Evolutionary conservation across 1,284 basidiomycete species (phyloP).

Genomic region (Tetrapyrgos nigripes): DNA sequence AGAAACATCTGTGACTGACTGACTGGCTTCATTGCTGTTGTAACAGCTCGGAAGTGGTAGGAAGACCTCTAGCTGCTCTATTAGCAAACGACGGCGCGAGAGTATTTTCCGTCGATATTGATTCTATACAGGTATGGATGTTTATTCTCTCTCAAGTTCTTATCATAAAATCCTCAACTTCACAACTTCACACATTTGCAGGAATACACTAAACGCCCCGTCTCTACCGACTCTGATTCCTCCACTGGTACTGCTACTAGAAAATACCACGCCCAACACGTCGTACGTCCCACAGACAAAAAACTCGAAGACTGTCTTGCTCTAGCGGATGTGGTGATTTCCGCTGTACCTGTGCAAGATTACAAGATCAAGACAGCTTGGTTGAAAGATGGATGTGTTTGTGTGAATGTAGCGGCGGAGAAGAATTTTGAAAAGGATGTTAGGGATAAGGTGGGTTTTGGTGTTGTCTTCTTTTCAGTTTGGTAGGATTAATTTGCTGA

Average conservation of each 20-base stretch:
- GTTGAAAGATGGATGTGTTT: slow-evolving; percentile 93
- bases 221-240: slow-evolving; percentile 36
- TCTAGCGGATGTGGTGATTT: slow-evolving; percentile 89
- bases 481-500: background rate
- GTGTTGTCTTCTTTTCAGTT: background rate
- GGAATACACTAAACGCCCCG: slow-evolving; percentile 92
- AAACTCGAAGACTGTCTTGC: slow-evolving; percentile 76
- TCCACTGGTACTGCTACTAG: slow-evolving; percentile 42
- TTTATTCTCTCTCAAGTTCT: background rate
- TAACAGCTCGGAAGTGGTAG: slow-evolving; percentile 92
- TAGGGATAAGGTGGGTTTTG: slow-evolving; percentile 76
- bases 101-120: slow-evolving; percentile 94
- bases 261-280: slow-evolving; percentile 84
- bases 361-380: slow-evolving; percentile 92
- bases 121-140: slow-evolving; percentile 78
- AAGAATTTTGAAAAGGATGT: slow-evolving; percentile 98
- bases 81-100: slow-evolving; percentile 95
- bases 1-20: background rate
- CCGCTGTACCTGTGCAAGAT: slow-evolving; percentile 84
- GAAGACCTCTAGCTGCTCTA: slow-evolving; percentile 91
- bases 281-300: slow-evolving; percentile 69
- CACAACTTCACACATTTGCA: slow-evolving; percentile 27
- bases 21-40: background rate
- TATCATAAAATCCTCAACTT: background rate
- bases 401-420: slow-evolving; percentile 93